Base-by-base conservation (phyloP, 495 filamentous ascomycete species). In the Neurospora terricola region DNA sequence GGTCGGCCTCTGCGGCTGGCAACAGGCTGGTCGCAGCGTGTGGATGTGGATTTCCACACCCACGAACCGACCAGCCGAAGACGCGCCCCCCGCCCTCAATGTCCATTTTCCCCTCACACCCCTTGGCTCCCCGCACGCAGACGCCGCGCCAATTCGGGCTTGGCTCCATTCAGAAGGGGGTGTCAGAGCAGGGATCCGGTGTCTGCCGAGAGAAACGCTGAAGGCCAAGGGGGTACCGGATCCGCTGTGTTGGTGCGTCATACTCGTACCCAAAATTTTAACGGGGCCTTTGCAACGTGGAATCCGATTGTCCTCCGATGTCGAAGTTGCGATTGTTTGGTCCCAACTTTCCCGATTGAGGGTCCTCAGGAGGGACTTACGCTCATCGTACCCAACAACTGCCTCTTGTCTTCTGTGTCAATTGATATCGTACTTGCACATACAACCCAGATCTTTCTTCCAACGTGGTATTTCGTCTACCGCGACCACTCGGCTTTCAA, bases 401-500 rank as follows among this genome's bases (percentile, higher is more conserved):
- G 5, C 23, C 9, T 59, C 10, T 27, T 27, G 21, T 59, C 21
- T 3, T 59, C 5, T 30, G 0, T 59, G 14, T 1, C 54, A 66
- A 66, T 66, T 66, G 54, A 18, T 36, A 3, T 30, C 23, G 11
- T 62, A 11, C 3, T 12, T 54, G 45, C 16, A 45, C 42, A n/a
- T 43, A 43, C 42, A 18, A 43, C 18, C n/a, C 45, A 10, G 12
- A 54, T 11, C 45, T 54, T 11, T 4, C 21, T 54, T 54, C 43
- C 16, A 18, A 43, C 3, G 0, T 0, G 16, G n/a, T 43, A 1
- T n/a, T 43, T 18, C 5, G 6, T 43, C 16, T 43, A 43, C 16
- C 16, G 16, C 18, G 40, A 11, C 43, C 21, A 62, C 38, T 38
- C 21, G 18, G 27, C 43, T 23, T 23, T 69, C 77, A 83, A 77